Conservation (phyloP, 495 filamentous ascomycete genomes). For the Cercophora scortea region DNA sequence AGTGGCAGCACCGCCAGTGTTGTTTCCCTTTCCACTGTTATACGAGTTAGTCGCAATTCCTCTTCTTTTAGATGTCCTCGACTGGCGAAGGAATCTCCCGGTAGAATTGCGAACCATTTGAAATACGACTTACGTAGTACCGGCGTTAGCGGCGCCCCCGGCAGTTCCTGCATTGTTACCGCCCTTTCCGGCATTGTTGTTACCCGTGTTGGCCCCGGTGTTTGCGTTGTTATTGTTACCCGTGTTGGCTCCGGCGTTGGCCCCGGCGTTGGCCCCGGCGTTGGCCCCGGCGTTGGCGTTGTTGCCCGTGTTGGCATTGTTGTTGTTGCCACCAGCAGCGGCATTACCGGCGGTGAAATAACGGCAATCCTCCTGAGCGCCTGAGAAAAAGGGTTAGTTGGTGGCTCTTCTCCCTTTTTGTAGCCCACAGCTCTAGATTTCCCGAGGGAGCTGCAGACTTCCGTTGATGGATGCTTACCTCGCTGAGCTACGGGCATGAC, state of each 20-base stretch:
- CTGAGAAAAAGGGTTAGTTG: too few relatives aligned
- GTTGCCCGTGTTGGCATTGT: slow-evolving; percentile 5
- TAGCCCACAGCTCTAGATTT: too few relatives aligned
- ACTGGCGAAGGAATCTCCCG: too few relatives aligned
- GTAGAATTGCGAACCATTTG: too few relatives aligned
- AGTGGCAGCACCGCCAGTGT: not conserved
- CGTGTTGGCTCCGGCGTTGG: not conserved
- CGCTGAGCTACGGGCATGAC: slow-evolving; percentile 72
- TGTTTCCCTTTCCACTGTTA: not conserved
- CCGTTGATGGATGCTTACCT: slow-evolving; percentile 13
- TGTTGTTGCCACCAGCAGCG: slow-evolving; percentile 2
- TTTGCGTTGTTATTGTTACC: not conserved
- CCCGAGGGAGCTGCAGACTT: too few relatives aligned
- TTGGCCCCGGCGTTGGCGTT: slow-evolving; percentile 4
- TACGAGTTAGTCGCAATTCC: too few relatives aligned
- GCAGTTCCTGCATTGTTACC: not conserved
- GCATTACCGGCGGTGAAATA: slow-evolving; percentile 44
- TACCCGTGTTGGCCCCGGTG: not conserved
- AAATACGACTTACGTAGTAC: not conserved
- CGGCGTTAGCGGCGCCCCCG: not conserved
- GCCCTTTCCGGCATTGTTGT: slow-evolving; percentile 6
- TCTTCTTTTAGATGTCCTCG: too few relatives aligned
- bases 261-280: slow-evolving; percentile 2
- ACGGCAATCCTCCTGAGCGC: slow-evolving; percentile 64
- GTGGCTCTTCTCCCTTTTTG: too few relatives aligned